A percentile compares a stretch with the other conserved stretches of the same genome.
phyloP scores from a whole-genome alignment of 371 early-diverging fungal genomes.

The Fennellomyces sp. region DNA sequence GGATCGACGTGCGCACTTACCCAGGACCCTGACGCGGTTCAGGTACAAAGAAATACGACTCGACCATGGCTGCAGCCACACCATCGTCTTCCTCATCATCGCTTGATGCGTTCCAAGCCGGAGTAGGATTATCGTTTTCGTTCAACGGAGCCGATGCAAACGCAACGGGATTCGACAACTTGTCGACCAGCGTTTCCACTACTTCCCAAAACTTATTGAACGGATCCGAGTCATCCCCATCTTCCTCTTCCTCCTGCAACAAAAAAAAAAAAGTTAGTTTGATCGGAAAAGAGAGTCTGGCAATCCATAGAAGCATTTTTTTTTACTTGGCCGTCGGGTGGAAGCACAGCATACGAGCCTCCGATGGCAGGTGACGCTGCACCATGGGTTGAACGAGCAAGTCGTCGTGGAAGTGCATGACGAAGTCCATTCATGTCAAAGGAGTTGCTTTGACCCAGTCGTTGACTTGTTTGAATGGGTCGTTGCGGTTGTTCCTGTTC shows the following conservation, averaged over 20 bases:
- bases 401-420: conserved; percentile 11
- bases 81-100: conserved; percentile 3
- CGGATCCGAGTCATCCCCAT: conserved; percentile 63
- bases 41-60: conserved; percentile 66
- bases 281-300: too few species aligned
- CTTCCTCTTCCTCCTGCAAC: conserved; percentile 9
- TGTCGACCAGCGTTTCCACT: conserved; percentile 74
- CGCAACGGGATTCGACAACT: conserved; percentile 75
- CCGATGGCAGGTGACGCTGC: conserved; percentile 21
- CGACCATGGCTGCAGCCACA: conserved; percentile 39
- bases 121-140: conserved; percentile 47
- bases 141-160: conserved; percentile 74
- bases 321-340: conserved; percentile 6
- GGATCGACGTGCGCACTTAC: too few species aligned
- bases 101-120: conserved; percentile 5
- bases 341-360: conserved; percentile 34
- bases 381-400: not conserved
- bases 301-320: not conserved
- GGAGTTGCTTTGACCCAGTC: not conserved
- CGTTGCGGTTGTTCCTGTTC: conserved; percentile 5
- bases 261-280: too few species aligned
- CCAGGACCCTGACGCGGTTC: conserved; percentile 1
- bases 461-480: not conserved
- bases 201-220: conserved; percentile 85
- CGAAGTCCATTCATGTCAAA: conserved; percentile 19